These are phyloP conservation scores for Hypoxylon lienhwacheense DNA, from an alignment of 495 filamentous ascomycete species.

Conservation along the genomic window DNA sequence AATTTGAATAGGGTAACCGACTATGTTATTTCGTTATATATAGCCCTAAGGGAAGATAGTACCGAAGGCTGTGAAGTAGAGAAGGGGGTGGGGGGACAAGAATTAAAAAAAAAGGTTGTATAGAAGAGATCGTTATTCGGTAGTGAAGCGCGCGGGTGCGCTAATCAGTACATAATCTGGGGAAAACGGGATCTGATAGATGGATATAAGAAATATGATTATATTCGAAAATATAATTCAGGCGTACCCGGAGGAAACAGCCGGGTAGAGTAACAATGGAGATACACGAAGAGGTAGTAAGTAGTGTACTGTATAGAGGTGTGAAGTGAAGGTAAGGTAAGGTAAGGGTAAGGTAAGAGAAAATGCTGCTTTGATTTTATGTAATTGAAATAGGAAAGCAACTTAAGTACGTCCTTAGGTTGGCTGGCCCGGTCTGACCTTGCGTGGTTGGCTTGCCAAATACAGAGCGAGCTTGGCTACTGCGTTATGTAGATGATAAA, in stretches of 20 bases:
- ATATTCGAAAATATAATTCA: constrained; percentile 32
- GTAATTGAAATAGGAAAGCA: constrained; percentile 52
- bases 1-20: constrained; percentile 9
- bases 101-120: constrained; percentile 5
- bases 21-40: constrained; percentile 20
- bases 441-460: constrained; percentile 18
- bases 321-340: constrained; percentile 51
- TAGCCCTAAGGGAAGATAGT: constrained; percentile 21
- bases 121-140: constrained; percentile 9
- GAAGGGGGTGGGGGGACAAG: too few relatives aligned
- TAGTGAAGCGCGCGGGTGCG: constrained; percentile 37
- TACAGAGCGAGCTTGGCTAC: constrained; percentile 19
- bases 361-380: constrained; percentile 54
- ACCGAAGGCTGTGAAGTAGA: constrained; percentile 4
- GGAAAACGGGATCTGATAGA: constrained; percentile 52
- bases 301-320: constrained; percentile 35
- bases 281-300: constrained; percentile 43
- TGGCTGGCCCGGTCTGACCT: constrained; percentile 20
- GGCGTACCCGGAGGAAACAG: constrained; percentile 22
- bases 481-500: constrained; percentile 28
- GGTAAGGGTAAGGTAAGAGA: constrained; percentile 52
- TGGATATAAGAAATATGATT: constrained; percentile 48
- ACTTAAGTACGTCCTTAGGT: too few relatives aligned
- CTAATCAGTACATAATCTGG: constrained; percentile 57
- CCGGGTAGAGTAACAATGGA: constrained; percentile 33